A percentile compares a stretch with the other conserved stretches of the same genome.
Conservation (phyloP, 805 yeast species). For the Kuraishia cidri region DNA sequence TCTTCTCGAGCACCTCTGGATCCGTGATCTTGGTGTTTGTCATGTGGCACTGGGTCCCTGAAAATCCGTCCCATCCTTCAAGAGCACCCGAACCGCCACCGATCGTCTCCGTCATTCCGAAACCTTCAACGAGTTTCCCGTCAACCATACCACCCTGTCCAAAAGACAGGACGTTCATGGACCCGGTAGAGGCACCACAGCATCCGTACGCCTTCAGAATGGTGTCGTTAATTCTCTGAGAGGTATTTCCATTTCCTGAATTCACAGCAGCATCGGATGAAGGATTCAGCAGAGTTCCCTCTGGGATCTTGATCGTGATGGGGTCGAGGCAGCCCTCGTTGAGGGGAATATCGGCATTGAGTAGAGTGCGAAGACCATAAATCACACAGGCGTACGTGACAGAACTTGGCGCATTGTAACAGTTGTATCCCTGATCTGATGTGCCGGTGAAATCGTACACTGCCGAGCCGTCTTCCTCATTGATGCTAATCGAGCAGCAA, state of each 20-base stretch:
- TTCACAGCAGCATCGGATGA: slow-evolving; percentile 35
- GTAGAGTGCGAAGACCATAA: slow-evolving; percentile 39
- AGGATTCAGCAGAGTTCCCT: slow-evolving; percentile 24
- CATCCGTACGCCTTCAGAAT: slow-evolving; percentile 73
- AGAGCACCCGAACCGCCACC: slow-evolving; percentile 51
- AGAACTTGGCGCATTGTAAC: slow-evolving; percentile 46
- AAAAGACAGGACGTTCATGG: slow-evolving; percentile 81
- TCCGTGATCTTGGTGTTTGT: slow-evolving; percentile 49
- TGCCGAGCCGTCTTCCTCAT: slow-evolving; percentile 29
- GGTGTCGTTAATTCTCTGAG: slow-evolving; percentile 82
- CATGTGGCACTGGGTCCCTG: slow-evolving; percentile 44
- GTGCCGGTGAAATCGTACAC: slow-evolving; percentile 45
- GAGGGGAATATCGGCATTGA: slow-evolving; percentile 44
- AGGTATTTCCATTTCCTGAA: slow-evolving; percentile 59
- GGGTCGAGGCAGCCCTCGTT: slow-evolving; percentile 42
- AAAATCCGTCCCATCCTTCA: slow-evolving; percentile 31
- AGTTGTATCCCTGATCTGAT: slow-evolving; percentile 41
- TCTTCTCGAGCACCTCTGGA: slow-evolving; percentile 41
- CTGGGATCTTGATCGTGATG: slow-evolving; percentile 18
- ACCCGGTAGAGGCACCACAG: slow-evolving; percentile 87
- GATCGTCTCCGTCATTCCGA: slow-evolving; percentile 47
- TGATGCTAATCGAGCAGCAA: slow-evolving; percentile 29
- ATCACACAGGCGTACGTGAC: slow-evolving; percentile 44
- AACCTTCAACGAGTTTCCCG: slow-evolving; percentile 31
- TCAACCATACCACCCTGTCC: slow-evolving; percentile 42